phyloP scores from a whole-genome alignment of 2,329 filamentous ascomycete species.

The Fusarium sp. region DNA sequence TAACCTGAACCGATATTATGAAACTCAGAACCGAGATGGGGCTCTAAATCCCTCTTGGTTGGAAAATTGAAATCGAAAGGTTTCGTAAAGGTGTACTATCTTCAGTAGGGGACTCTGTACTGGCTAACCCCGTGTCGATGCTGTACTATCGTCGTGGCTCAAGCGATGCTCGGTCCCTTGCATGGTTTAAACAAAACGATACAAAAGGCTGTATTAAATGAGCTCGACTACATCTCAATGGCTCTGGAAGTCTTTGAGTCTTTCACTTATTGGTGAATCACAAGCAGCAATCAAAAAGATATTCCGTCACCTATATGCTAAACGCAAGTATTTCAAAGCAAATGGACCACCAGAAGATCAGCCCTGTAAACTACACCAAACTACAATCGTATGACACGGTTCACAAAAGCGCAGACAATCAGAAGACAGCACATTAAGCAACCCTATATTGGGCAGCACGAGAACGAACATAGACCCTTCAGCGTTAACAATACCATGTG shows the following conservation, averaged over 20 bases:
- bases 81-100: neutral
- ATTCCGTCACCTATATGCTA: neutral
- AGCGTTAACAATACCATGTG: slow-evolving; percentile 33
- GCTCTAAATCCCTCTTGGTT: neutral
- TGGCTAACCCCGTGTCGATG: slow-evolving; percentile 1
- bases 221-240: neutral
- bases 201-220: neutral
- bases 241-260: neutral
- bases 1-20: slow-evolving; percentile 9
- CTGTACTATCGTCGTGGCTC: slow-evolving; percentile 11
- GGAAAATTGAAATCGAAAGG: neutral
- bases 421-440: neutral
- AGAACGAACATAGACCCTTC: neutral
- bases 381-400: neutral
- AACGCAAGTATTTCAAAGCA: neutral
- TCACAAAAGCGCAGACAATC: neutral
- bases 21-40: slow-evolving; percentile 21
- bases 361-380: neutral
- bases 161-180: slow-evolving; percentile 25
- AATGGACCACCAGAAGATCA: neutral
- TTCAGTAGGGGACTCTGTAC: neutral
- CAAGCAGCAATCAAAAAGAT: neutral
- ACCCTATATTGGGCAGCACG: neutral
- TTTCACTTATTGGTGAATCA: neutral
- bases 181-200: slow-evolving; percentile 19